Conservation (phyloP, 768 basidiomycete genomes). For the Hortiboletus campestris region DNA sequence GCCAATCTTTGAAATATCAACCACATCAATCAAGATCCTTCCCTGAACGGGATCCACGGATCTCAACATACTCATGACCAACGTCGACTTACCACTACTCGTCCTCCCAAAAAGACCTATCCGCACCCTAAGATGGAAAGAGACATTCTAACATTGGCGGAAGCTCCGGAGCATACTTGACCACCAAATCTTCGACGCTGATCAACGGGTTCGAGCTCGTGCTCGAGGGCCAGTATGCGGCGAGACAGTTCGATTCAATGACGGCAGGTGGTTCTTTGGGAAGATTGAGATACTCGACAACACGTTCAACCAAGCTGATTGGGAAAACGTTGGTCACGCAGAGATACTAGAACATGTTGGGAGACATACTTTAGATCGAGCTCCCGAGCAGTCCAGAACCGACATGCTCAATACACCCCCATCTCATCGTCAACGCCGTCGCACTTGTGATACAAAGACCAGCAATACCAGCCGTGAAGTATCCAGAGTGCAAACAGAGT, state of each 20-base stretch:
- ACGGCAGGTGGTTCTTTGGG: slow-evolving; percentile 82
- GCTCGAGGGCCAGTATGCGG: slow-evolving; percentile 91
- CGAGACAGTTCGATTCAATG: slow-evolving; percentile 71
- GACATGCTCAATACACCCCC: slow-evolving; percentile 54
- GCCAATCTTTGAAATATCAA: slow-evolving; percentile 85
- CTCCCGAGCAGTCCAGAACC: slow-evolving; percentile 57
- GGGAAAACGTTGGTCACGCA: slow-evolving; percentile 3
- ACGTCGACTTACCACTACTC: slow-evolving; percentile 77
- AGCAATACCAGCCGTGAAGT: slow-evolving; percentile 58
- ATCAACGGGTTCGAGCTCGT: slow-evolving; percentile 58
- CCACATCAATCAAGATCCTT: slow-evolving; percentile 79
- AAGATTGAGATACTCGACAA: slow-evolving; percentile 87
- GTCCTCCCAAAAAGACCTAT: slow-evolving; percentile 82
- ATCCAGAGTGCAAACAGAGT: slow-evolving; percentile 71
- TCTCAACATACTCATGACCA: slow-evolving; percentile 83
- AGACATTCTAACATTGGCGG: slow-evolving; percentile 76
- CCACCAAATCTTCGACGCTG: slow-evolving; percentile 67
- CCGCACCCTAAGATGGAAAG: slow-evolving; percentile 72
- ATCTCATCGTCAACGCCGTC: slow-evolving; percentile 54
- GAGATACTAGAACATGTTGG: neutral
- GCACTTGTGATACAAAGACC: slow-evolving; percentile 76
- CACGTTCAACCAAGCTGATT: slow-evolving; percentile 79
- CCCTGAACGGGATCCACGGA: slow-evolving; percentile 81
- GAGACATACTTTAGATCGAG: slow-evolving; percentile 67
- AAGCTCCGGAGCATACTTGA: slow-evolving; percentile 84